Evolutionary conservation across 2,329 filamentous ascomycete species (phyloP).

Genomic region (Ascochyta koolunga): DNA sequence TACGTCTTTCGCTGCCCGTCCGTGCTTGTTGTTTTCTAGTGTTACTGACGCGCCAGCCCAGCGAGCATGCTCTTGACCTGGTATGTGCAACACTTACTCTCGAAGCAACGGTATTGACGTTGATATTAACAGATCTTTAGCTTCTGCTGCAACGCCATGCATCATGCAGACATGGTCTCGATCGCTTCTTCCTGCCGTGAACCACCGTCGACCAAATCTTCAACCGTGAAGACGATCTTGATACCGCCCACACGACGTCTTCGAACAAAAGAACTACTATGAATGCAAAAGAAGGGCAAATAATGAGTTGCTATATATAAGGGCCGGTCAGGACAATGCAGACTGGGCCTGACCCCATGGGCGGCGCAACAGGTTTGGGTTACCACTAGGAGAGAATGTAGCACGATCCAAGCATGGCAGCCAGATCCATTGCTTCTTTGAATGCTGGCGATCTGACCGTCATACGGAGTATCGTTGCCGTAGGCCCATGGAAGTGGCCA

Average conservation of each 20-base stretch:
- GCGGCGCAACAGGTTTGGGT: background rate
- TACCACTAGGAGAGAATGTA: background rate
- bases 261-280: background rate
- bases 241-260: background rate
- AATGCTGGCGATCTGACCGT: background rate
- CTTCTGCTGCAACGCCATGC: background rate
- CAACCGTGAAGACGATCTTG: background rate
- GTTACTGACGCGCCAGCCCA: background rate
- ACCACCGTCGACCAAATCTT: background rate
- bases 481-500: slow-evolving; percentile 18
- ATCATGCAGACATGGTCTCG: background rate
- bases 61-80: background rate
- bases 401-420: background rate
- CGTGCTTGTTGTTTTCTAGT: background rate
- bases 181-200: background rate
- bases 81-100: background rate
- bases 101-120: background rate
- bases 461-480: background rate
- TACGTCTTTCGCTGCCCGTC: background rate
- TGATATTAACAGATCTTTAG: background rate
- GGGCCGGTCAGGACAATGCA: background rate
- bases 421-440: background rate
- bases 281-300: background rate
- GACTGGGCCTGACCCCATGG: background rate
- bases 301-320: background rate